Conservation (phyloP, 441 rosid genomes). For the Melastoma candidum region DNA sequence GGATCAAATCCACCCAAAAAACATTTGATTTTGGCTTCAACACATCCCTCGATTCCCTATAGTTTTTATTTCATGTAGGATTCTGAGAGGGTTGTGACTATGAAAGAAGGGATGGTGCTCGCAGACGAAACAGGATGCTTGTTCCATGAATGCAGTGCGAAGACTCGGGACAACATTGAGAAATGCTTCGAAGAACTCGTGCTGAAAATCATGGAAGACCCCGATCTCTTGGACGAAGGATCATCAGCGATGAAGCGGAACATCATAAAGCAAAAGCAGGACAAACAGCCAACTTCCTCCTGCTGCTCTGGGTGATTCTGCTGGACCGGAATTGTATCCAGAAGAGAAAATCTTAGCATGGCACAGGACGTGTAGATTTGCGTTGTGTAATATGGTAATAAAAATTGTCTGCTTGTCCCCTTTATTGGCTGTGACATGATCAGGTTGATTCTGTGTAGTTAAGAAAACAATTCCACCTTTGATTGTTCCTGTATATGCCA, state of each 20-base stretch:
- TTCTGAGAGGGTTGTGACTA: constrained; percentile 51
- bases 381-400: background rate
- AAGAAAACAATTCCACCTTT: background rate
- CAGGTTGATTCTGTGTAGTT: background rate
- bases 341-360: no score
- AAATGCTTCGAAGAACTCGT: constrained; percentile 60
- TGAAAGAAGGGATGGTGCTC: constrained; percentile 50
- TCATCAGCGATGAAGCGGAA: constrained; percentile 46
- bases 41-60: background rate
- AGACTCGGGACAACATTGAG: constrained; percentile 51
- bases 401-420: constrained; percentile 2
- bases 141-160: constrained; percentile 67
- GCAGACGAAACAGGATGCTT: constrained; percentile 49
- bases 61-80: constrained; percentile 26
- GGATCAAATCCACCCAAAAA: background rate
- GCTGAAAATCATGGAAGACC: constrained; percentile 78
- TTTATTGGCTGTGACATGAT: background rate
- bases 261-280: constrained; percentile 59
- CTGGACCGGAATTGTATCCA: no score
- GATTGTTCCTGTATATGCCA: background rate
- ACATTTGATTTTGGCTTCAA: background rate
- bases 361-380: constrained; percentile 1
- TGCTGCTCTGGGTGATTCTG: constrained; percentile 31
- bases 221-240: constrained; percentile 90
- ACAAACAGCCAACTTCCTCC: constrained; percentile 28